Base-by-base conservation (phyloP, 768 basidiomycete species). In the Mycena indigotica region DNA sequence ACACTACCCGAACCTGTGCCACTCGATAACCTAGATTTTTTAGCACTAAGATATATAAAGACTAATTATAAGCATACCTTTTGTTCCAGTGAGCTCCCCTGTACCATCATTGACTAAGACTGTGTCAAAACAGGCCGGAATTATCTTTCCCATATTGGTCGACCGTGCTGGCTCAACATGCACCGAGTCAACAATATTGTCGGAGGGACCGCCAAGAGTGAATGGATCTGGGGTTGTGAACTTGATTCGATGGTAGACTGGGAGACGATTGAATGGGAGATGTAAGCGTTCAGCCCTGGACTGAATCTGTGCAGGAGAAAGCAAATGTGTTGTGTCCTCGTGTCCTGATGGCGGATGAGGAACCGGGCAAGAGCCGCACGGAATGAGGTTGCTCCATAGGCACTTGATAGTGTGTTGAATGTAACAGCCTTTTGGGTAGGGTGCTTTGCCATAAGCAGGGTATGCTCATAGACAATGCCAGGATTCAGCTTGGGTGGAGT, bases 211-310 rank as follows among this genome's bases (percentile, higher is more conserved):
- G 1, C 46, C 28, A 19, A 58, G 40, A 40, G 56, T 21, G n/a
- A 50, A 56, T 5, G 55, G 55, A 21, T 56, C 55, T 4, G 13
- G 13, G 5, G 55, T 28, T n/a, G 5, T 60, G 57, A 74, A 76
- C 56, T 75, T 75, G 32, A 77, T 67, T 10, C 66, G 69, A 57
- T 78, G 72, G 51, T 61, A 80, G 1, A 75, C 67, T 0, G 69
- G 60, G 1, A 80, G 8, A 21, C 8, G 8, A 19, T 44, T 44
- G 41, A 44, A 44, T 8, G 51, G 4, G 60, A 58, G 3, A 46
- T 26, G 32, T 72, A 74, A 8, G 58, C 66, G 16, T 74, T 28
- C 28, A 56, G 67, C 52, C 5, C 29, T 19, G 1, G 28, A 24
- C 28, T 72, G 60, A 6, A 73, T 12, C 29, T 70, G 58, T 3